Evolutionary conservation across 208 protist genomes (phyloP).

Genomic region (Crithidia acanthocephali): DNA sequence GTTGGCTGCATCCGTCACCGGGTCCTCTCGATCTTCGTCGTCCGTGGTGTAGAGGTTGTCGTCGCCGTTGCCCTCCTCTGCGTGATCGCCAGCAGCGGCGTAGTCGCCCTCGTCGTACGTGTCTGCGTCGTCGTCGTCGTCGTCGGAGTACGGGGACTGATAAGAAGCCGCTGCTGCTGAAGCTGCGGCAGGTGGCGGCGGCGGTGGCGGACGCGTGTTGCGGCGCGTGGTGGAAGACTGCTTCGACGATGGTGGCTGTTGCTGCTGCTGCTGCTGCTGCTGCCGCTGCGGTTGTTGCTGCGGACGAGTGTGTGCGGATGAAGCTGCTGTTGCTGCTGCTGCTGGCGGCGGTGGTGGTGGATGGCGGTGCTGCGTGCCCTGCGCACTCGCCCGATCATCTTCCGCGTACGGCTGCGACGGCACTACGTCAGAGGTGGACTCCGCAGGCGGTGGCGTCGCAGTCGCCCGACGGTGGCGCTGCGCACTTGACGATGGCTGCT

Average conservation of each 20-base stretch:
- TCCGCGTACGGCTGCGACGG: too few relatives aligned
- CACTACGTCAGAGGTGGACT: neutral
- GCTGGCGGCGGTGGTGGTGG: too few relatives aligned
- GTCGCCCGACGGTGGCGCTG: neutral
- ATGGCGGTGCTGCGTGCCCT: neutral
- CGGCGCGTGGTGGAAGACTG: neutral
- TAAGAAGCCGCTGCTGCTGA: neutral
- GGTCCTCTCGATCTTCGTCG: constrained; percentile 2
- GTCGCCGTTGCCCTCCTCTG: neutral
- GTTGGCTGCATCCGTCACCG: constrained; percentile 8
- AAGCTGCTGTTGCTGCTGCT: too few relatives aligned
- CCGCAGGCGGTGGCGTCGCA: constrained; percentile 1
- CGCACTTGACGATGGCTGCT: neutral
- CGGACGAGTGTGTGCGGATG: too few relatives aligned
- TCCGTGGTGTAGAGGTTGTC: neutral
- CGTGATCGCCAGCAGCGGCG: neutral
- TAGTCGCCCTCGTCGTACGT: neutral
- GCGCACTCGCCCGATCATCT: too few relatives aligned
- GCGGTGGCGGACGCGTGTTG: neutral
- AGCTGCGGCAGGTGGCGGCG: neutral
- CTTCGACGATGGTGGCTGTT: neutral
- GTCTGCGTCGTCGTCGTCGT: neutral
- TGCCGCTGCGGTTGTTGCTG: neutral
- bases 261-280: neutral
- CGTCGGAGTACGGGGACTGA: neutral